Conservation (phyloP, 768 basidiomycete species). For the Pisolithus orientalis region DNA sequence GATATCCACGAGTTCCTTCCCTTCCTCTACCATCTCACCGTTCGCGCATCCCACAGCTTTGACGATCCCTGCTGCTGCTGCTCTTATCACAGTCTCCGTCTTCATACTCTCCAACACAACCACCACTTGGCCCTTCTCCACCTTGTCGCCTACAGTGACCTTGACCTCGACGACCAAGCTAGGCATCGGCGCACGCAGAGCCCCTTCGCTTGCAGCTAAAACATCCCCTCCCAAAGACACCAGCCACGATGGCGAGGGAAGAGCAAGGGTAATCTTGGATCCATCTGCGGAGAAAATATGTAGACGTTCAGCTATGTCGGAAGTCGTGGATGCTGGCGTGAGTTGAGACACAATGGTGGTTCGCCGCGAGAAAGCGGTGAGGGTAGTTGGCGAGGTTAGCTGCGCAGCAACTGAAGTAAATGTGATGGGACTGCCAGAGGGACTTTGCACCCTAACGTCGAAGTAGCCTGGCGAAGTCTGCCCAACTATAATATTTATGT, state of each 20-base stretch:
- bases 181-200: conserved; percentile 85
- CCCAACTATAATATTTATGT: conserved; percentile 34
- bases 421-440: conserved; percentile 18
- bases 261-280: conserved; percentile 55
- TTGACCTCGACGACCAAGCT: conserved; percentile 86
- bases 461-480: conserved; percentile 41
- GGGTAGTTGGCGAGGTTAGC: conserved; percentile 47
- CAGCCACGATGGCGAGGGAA: conserved; percentile 70
- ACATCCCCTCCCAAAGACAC: conserved; percentile 58
- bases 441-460: conserved; percentile 43
- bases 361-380: conserved; percentile 42
- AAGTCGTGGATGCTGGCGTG: conserved; percentile 47
- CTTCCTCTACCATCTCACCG: conserved; percentile 91
- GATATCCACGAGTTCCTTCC: conserved; percentile 69
- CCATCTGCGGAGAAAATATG: conserved; percentile 63
- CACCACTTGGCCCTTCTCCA: conserved; percentile 75
- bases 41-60: conserved; percentile 68
- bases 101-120: conserved; percentile 96
- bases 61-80: conserved; percentile 63
- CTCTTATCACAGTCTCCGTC: conserved; percentile 85
- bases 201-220: conserved; percentile 50
- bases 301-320: conserved; percentile 61
- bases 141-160: conserved; percentile 68
- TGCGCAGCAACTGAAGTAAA: conserved; percentile 52
- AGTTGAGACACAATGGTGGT: conserved; percentile 76